phyloP scores from a whole-genome alignment of 2,329 filamentous ascomycete genomes.

The Teratosphaeria destructans region DNA sequence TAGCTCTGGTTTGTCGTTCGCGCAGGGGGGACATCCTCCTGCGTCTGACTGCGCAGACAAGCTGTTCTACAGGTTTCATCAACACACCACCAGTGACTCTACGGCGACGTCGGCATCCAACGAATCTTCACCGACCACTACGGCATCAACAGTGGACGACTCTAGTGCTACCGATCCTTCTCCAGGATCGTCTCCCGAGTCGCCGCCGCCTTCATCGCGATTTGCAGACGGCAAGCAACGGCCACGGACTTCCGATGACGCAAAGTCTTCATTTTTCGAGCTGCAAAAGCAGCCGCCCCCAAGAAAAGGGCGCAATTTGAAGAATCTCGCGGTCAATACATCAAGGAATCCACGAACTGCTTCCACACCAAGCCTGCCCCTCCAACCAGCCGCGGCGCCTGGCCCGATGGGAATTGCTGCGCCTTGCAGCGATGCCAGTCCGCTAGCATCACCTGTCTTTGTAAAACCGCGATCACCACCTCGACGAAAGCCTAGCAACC shows the following conservation, averaged over 20 bases:
- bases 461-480: slow-evolving; percentile 68
- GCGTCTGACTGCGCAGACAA: slow-evolving; percentile 16
- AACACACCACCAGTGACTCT: slow-evolving; percentile 67
- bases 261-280: slow-evolving; percentile 45
- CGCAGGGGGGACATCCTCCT: slow-evolving; percentile 5
- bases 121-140: slow-evolving; percentile 91
- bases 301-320: slow-evolving; percentile 67
- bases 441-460: slow-evolving; percentile 61
- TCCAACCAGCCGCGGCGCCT: slow-evolving; percentile 39
- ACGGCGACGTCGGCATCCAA: slow-evolving; percentile 66
- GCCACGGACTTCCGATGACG: slow-evolving; percentile 39
- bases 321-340: slow-evolving; percentile 70
- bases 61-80: slow-evolving; percentile 38
- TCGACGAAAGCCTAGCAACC: slow-evolving; percentile 60
- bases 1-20: slow-evolving; percentile 3
- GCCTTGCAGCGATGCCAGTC: slow-evolving; percentile 36
- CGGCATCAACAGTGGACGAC: slow-evolving; percentile 83
- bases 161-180: slow-evolving; percentile 83
- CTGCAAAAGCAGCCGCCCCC: slow-evolving; percentile 37
- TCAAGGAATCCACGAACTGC: slow-evolving; percentile 39
- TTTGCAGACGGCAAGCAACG: slow-evolving; percentile 49
- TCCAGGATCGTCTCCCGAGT: slow-evolving; percentile 85
- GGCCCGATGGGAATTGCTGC: slow-evolving; percentile 55
- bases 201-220: slow-evolving; percentile 61
- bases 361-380: slow-evolving; percentile 43